These are phyloP conservation scores for Setomelanomma holmii DNA, from an alignment of 2,329 filamentous ascomycete species.

Conservation along the genomic window DNA sequence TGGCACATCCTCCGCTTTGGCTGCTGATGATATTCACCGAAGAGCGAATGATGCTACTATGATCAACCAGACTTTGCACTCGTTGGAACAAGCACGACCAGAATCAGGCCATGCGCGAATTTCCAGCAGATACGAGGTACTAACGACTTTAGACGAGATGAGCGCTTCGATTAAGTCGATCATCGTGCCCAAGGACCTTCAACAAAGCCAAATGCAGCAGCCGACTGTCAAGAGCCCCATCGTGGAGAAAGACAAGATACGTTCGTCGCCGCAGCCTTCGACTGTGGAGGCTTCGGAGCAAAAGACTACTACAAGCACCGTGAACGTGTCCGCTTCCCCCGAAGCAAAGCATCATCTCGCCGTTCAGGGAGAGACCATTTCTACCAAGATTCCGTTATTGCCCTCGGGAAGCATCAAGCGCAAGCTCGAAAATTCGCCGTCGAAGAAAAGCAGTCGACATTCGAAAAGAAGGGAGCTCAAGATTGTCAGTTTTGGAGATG, in stretches of 20 bases:
- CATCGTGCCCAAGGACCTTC: too few relatives aligned
- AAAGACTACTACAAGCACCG: not conserved
- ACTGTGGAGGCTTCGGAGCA: not conserved
- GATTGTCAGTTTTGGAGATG: conserved; percentile 20
- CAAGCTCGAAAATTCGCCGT: conserved; percentile 28
- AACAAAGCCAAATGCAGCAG: too few relatives aligned
- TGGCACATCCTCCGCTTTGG: not conserved
- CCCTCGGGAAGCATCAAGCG: conserved; percentile 25
- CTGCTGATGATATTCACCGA: not conserved
- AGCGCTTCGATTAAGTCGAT: too few relatives aligned
- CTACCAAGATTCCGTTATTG: not conserved
- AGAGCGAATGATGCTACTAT: not conserved
- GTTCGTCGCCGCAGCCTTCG: not conserved
- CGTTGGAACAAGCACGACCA: too few relatives aligned
- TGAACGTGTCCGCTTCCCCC: not conserved
- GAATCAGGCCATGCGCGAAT: too few relatives aligned
- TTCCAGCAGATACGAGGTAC: too few relatives aligned
- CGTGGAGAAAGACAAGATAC: not conserved
- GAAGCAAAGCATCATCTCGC: not conserved
- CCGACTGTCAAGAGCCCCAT: not conserved
- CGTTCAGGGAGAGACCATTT: not conserved
- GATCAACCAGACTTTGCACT: not conserved
- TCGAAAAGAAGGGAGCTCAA: conserved; percentile 35
- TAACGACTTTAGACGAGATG: too few relatives aligned
- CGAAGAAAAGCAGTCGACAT: conserved; percentile 19